These are phyloP conservation scores for Diplodia intermedia DNA, from an alignment of 2,329 filamentous ascomycete species.

Conservation along the genomic window DNA sequence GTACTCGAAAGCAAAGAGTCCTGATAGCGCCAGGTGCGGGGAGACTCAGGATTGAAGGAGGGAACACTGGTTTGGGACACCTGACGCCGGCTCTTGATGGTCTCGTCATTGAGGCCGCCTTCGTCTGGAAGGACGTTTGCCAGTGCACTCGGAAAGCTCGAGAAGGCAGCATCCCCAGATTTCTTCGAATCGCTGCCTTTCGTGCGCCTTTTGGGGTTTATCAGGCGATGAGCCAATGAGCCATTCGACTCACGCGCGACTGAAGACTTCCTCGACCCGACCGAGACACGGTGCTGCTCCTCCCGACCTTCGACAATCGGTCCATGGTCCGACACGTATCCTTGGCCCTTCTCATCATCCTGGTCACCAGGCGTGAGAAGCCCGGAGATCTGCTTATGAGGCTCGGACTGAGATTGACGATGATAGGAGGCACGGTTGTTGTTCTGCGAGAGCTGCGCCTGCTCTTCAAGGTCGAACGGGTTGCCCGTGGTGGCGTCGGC, in stretches of 20 bases:
- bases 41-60: constrained; percentile 26
- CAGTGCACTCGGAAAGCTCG: not conserved
- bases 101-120: constrained; percentile 15
- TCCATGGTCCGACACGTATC: constrained; percentile 43
- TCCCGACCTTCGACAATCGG: constrained; percentile 28
- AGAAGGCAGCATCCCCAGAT: not conserved
- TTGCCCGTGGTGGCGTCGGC: constrained; percentile 48
- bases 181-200: constrained; percentile 17
- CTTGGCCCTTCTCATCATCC: constrained; percentile 42
- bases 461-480: constrained; percentile 59
- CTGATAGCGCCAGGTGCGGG: constrained; percentile 19
- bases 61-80: constrained; percentile 16
- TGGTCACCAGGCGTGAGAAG: constrained; percentile 47
- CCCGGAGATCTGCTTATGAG: constrained; percentile 38
- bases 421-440: constrained; percentile 50
- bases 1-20: constrained; percentile 15
- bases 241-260: constrained; percentile 18
- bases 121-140: constrained; percentile 8
- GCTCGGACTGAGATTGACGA: constrained; percentile 51
- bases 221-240: constrained; percentile 15
- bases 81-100: constrained; percentile 18
- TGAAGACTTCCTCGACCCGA: constrained; percentile 26
- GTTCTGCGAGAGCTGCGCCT: constrained; percentile 47
- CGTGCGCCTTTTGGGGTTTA: constrained; percentile 25
- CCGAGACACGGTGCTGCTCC: constrained; percentile 23